phyloP scores from a whole-genome alignment of 106 monocot genomes.

The Dioscorea zingiberensis region DNA sequence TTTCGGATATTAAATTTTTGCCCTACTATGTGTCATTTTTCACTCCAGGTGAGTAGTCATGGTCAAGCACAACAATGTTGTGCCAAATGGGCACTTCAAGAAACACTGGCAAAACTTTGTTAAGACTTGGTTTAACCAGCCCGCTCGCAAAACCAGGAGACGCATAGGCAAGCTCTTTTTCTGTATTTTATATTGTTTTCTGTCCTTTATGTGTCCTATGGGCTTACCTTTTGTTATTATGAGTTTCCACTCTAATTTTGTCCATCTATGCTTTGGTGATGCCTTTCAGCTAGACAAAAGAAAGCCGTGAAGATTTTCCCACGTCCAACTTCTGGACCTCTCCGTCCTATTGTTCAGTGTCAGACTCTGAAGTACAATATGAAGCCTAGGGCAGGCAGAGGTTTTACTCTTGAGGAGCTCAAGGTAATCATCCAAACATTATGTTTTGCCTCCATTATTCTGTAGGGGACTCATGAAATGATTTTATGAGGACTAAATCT shows the following conservation, averaged over 20 bases:
- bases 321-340: slow-evolving; percentile 59
- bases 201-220: neutral
- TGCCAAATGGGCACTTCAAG: slow-evolving; percentile 53
- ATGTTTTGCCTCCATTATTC: neutral
- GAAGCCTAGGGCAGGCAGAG: slow-evolving; percentile 56
- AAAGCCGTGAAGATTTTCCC: slow-evolving; percentile 65
- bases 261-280: neutral
- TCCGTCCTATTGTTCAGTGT: slow-evolving; percentile 57
- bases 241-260: no score
- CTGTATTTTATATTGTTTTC: neutral
- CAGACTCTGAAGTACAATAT: slow-evolving; percentile 57
- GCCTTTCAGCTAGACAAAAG: slow-evolving; percentile 46
- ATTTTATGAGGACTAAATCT: neutral
- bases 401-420: slow-evolving; percentile 59
- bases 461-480: no score
- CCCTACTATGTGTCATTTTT: no score
- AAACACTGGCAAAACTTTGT: slow-evolving; percentile 75
- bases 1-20: no score
- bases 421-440: slow-evolving; percentile 20
- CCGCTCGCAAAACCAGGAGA: slow-evolving; percentile 44
- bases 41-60: slow-evolving; percentile 16
- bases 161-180: slow-evolving; percentile 22
- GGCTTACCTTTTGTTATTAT: neutral
- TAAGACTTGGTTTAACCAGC: slow-evolving; percentile 64
- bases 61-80: slow-evolving; percentile 63